These are phyloP conservation scores for Zygosaccharomyces bailii DNA, from an alignment of 805 yeast genomes.

Conservation along the genomic window DNA sequence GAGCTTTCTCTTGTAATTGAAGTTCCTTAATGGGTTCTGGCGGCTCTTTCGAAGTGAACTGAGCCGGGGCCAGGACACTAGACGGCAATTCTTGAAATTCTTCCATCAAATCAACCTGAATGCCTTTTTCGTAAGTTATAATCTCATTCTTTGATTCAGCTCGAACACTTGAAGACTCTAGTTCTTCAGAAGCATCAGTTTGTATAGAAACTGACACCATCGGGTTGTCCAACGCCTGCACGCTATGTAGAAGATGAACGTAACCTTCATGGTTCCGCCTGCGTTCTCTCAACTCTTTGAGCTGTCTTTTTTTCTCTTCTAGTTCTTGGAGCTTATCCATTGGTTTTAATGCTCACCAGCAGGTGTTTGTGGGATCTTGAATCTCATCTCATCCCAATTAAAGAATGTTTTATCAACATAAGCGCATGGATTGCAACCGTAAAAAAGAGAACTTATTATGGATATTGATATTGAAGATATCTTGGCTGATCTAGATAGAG, in stretches of 20 bases:
- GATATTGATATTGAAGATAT: conserved; percentile 67
- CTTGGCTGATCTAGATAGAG: conserved; percentile 59
- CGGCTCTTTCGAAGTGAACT: not conserved
- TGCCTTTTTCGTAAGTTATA: conserved; percentile 25
- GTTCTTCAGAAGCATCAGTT: conserved; percentile 18
- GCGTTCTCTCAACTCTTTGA: conserved; percentile 50
- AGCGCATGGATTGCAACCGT: not conserved
- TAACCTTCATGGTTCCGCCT: conserved; percentile 33
- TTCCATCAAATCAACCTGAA: conserved; percentile 22
- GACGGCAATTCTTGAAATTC: not conserved
- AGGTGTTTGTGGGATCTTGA: conserved; percentile 11
- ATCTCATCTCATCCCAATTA: conserved; percentile 5
- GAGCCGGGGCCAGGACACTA: not conserved
- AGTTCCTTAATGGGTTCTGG: conserved; percentile 1
- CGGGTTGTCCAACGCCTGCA: not conserved
- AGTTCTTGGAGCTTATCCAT: conserved; percentile 41
- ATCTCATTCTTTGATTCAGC: conserved; percentile 4
- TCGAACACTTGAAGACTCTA: not conserved
- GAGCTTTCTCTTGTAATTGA: not conserved
- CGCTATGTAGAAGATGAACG: conserved; percentile 13
- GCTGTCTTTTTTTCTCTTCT: conserved; percentile 49
- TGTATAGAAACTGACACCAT: conserved; percentile 23
- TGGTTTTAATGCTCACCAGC: conserved; percentile 12
- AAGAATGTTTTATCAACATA: not conserved
- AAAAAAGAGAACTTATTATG: conserved; percentile 16